These are phyloP conservation scores for Umbilicus rupestris DNA, from an alignment of 164 flowering plant species.

Conservation along the genomic window DNA sequence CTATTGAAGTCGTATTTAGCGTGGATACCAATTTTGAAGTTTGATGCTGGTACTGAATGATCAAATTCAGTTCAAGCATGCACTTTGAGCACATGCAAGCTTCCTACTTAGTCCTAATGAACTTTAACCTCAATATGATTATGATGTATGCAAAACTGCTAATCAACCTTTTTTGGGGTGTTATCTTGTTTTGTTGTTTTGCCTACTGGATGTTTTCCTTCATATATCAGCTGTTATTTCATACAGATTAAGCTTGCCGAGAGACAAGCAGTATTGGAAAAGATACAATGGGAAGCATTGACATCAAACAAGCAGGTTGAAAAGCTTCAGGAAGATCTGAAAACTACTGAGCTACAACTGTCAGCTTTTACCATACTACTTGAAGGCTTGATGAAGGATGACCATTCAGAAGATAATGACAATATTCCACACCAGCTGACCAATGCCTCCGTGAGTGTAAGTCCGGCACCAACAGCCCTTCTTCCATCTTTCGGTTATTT, in stretches of 20 bases:
- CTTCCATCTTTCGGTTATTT: background rate
- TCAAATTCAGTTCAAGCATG: too few species aligned
- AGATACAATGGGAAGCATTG: slow-evolving; percentile 77
- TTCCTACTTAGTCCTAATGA: too few species aligned
- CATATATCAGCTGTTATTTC: too few species aligned
- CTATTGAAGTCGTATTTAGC: too few species aligned
- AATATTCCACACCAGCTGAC: slow-evolving; percentile 23
- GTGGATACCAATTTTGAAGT: too few species aligned
- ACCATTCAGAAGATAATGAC: slow-evolving; percentile 37
- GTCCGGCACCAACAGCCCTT: slow-evolving; percentile 11
- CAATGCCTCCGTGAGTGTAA: slow-evolving; percentile 38
- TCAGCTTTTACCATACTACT: slow-evolving; percentile 41
- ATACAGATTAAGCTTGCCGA: slow-evolving; percentile 81
- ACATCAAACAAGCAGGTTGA: slow-evolving; percentile 50
- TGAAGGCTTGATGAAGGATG: slow-evolving; percentile 36
- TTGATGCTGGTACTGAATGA: too few species aligned
- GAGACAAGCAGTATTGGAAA: slow-evolving; percentile 83
- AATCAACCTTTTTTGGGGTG: background rate
- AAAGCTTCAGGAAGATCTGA: slow-evolving; percentile 56
- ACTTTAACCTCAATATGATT: too few species aligned
- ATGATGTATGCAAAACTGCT: background rate
- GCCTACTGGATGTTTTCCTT: background rate
- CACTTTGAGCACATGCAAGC: too few species aligned
- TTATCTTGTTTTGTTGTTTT: background rate
- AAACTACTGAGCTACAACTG: slow-evolving; percentile 38